Conservation (phyloP, 139 green algal genomes). For the Pycnococcus provasolii region DNA sequence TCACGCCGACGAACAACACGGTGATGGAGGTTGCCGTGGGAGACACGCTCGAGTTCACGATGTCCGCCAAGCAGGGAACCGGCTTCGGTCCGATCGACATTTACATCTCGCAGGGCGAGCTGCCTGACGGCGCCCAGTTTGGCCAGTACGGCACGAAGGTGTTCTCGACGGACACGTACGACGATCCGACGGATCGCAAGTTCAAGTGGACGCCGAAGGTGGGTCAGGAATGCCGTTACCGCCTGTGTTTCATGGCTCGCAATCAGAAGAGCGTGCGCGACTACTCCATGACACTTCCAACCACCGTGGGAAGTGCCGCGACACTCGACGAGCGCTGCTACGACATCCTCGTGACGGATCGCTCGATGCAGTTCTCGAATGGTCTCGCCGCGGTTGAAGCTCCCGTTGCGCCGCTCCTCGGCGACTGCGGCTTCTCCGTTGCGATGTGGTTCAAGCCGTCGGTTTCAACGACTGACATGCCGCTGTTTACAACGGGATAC, state of each 20-base stretch:
- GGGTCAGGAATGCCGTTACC: constrained; percentile 26
- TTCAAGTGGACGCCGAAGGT: constrained; percentile 22
- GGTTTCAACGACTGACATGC: constrained; percentile 11
- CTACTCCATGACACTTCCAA: constrained; percentile 11
- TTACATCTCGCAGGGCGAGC: constrained; percentile 19
- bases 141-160: not conserved
- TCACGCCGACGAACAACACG: constrained; percentile 18
- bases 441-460: constrained; percentile 22
- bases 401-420: not conserved
- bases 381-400: not conserved
- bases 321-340: constrained; percentile 30
- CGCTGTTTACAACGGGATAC: constrained; percentile 17
- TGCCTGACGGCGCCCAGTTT: constrained; percentile 13
- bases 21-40: constrained; percentile 15
- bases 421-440: constrained; percentile 25
- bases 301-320: not conserved
- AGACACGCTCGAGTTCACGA: constrained; percentile 18
- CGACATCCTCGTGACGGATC: constrained; percentile 26
- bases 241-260: constrained; percentile 22
- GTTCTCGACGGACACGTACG: too few relatives aligned
- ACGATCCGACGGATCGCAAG: constrained; percentile 15
- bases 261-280: constrained; percentile 10
- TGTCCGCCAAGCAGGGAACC: constrained; percentile 21
- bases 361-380: not conserved
- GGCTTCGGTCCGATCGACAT: constrained; percentile 18